Evolutionary conservation across 176 grass and related monocot species (phyloP).

Genomic region (Avena insularis): DNA sequence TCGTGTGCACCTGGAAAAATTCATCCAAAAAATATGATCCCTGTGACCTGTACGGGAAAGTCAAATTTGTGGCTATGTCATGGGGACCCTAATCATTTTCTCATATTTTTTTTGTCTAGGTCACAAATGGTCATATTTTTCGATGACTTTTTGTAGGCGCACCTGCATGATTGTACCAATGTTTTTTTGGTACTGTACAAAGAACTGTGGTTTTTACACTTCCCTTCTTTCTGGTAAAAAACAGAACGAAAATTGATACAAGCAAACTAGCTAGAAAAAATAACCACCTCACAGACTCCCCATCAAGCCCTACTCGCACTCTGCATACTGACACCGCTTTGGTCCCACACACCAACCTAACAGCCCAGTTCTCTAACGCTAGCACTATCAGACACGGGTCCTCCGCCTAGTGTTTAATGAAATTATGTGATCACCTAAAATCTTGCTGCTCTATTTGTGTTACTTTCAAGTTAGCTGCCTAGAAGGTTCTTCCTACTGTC

Average conservation of each 20-base stretch:
- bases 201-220: not conserved
- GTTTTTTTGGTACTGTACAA: conserved; percentile 3
- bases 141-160: not conserved
- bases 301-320: not conserved
- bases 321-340: not conserved
- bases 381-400: not conserved
- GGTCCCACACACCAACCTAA: not conserved
- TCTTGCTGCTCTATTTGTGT: not conserved
- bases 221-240: not conserved
- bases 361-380: not conserved
- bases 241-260: not conserved
- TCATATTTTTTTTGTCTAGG: not conserved
- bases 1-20: not conserved
- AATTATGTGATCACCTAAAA: not conserved
- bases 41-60: conserved; percentile 6
- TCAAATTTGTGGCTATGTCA: not conserved
- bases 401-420: not conserved
- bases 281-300: not conserved
- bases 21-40: conserved; percentile 8
- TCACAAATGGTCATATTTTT: not conserved
- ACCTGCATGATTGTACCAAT: not conserved
- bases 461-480: conserved; percentile 12
- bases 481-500: not conserved
- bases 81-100: not conserved
- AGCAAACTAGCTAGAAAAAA: not conserved